Base-by-base conservation (phyloP, 1,284 basidiomycete species). In the Leccinum ambiguum region DNA sequence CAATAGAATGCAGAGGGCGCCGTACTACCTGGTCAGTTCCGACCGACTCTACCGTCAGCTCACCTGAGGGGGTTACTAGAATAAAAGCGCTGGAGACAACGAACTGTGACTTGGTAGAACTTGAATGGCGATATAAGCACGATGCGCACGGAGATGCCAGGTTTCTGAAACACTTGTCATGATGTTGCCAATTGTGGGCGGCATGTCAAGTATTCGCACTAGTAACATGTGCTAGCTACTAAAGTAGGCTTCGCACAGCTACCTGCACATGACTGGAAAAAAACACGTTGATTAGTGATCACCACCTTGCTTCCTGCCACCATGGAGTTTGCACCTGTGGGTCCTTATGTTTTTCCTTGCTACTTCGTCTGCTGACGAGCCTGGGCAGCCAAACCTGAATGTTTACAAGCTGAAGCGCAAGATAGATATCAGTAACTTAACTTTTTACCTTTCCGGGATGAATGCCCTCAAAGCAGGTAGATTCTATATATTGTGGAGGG, bases 251-350 rank as follows among this genome's bases (percentile, higher is more conserved):
- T 45, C 43, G 39, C 69, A 72, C 69, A 65, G 62, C 65, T 13
- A 57, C 23, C 6, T 30, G 26, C 54, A 30, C 54, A 54, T n/a
- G n/a, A 45, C 16, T 8, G 9, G 23, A 63, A 36, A 61, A 61
- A 61, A 68, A 63, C 73, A 68, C 71, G 73, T 74, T 76, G 71
- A 57, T 26, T n/a, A 61, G 53, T 50, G 54, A 41, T 23, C 63
- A 64, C n/a, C 4, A 57, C 26, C 16, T 3, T 23, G 50, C 18
- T 53, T 36, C 30, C 36, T 11, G 16, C 18, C 16, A 41, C 43
- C 59, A 75, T 76, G 74, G 73, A 76, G 11, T 75, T 72, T 74
- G 57, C 59, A 8, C 69, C 73, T 69, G 75, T 76, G 66, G 71
- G 73, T 76, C 72, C 73, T 62, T 18, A 13, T 11, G n/a, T 53